phyloP scores from a whole-genome alignment of 2,329 filamentous ascomycete species.

The Pseudocercospora cruenta region DNA sequence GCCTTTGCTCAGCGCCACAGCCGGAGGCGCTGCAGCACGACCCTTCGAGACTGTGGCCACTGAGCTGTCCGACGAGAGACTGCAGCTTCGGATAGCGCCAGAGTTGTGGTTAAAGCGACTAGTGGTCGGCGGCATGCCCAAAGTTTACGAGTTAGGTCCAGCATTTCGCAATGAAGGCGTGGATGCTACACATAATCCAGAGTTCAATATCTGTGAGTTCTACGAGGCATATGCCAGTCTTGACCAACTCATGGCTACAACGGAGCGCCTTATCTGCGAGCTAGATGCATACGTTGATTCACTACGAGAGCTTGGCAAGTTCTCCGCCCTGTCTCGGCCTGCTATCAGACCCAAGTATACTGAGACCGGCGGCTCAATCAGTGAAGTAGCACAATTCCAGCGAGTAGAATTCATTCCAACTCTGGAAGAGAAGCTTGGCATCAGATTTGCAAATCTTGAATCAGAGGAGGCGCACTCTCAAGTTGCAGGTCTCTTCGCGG shows the following conservation, averaged over 20 bases:
- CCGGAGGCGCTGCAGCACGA: conserved; percentile 84
- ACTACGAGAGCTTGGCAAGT: conserved; percentile 1
- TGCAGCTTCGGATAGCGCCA: conserved; percentile 86
- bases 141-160: conserved; percentile 89
- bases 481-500: conserved; percentile 59
- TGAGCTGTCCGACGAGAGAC: conserved; percentile 70
- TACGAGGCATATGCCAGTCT: conserved; percentile 85
- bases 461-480: conserved; percentile 59
- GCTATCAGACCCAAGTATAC: not conserved
- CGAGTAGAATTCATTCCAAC: conserved; percentile 80
- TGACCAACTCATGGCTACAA: conserved; percentile 72
- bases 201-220: conserved; percentile 97
- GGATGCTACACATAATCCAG: conserved; percentile 90
- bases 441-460: conserved; percentile 57
- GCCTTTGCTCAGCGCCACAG: conserved; percentile 78
- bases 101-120: conserved; percentile 94
- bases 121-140: conserved; percentile 84
- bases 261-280: conserved; percentile 67
- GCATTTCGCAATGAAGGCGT: conserved; percentile 88
- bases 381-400: conserved; percentile 46
- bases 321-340: conserved; percentile 3
- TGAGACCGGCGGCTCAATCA: not conserved
- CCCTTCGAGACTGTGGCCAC: conserved; percentile 82
- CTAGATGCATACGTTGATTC: conserved; percentile 6
- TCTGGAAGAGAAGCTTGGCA: conserved; percentile 69